A percentile compares a stretch with the other conserved stretches of the same genome.
phyloP scores from a whole-genome alignment of 1,139 yeast species.

The Yamadazyma mexicana region DNA sequence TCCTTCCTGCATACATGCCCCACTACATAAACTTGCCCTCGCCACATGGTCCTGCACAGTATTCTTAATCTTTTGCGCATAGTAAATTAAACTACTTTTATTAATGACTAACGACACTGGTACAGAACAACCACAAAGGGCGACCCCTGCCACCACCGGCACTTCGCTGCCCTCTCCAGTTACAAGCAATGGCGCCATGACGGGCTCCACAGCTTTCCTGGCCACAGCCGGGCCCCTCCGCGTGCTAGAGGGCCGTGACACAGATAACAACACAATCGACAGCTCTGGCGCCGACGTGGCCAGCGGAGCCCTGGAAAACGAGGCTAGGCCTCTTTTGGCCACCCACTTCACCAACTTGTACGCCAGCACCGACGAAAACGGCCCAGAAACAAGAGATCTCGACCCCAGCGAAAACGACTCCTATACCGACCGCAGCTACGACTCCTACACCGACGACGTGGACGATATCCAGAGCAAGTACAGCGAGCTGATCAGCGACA shows the following conservation, averaged over 20 bases:
- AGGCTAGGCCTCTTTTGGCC: constrained; percentile 3
- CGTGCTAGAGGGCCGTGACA: not conserved
- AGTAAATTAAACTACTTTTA: too few species aligned
- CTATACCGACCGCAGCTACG: not conserved
- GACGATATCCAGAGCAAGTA: constrained; percentile 5
- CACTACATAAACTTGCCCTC: too few species aligned
- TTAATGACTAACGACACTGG: too few species aligned
- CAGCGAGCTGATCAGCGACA: constrained; percentile 13
- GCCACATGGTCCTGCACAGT: too few species aligned
- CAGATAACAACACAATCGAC: not conserved
- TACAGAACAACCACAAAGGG: too few species aligned
- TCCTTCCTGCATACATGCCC: too few species aligned
- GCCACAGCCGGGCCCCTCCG: not conserved
- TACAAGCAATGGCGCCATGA: too few species aligned
- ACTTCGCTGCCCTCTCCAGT: too few species aligned
- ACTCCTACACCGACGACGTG: not conserved
- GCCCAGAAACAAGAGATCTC: not conserved
- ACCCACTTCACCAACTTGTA: constrained; percentile 1
- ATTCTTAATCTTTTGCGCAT: too few species aligned
- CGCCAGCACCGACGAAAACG: constrained; percentile 1
- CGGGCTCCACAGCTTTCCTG: not conserved
- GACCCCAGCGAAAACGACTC: not conserved
- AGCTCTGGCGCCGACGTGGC: not conserved
- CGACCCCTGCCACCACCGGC: too few species aligned
- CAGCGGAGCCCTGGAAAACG: constrained; percentile 5